Evolutionary conservation across 2,329 filamentous ascomycete species (phyloP).

Genomic region (Xylaria sp.): DNA sequence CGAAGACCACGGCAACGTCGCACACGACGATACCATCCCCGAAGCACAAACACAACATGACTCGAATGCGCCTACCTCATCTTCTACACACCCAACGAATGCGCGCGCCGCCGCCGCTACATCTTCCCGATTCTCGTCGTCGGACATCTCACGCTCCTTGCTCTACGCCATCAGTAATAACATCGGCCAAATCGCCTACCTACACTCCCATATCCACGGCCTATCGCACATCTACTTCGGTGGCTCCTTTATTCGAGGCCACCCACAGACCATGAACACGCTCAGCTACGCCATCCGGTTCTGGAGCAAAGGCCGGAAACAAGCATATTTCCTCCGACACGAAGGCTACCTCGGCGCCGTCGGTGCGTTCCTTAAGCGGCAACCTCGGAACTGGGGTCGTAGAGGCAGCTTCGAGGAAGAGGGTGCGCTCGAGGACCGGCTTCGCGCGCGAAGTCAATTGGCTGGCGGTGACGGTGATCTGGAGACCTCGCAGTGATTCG

Average conservation of each 20-base stretch:
- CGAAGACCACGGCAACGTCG: constrained; percentile 61
- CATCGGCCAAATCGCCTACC: constrained; percentile 93
- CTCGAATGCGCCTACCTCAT: constrained; percentile 1
- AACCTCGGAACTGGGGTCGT: constrained; percentile 86
- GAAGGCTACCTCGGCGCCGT: constrained; percentile 94
- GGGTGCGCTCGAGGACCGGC: constrained; percentile 28
- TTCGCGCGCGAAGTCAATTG: constrained; percentile 20
- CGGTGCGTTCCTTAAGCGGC: constrained; percentile 86
- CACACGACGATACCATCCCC: constrained; percentile 38
- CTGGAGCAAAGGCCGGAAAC: constrained; percentile 90
- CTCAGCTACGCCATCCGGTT: constrained; percentile 95
- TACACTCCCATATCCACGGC: constrained; percentile 93
- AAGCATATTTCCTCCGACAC: constrained; percentile 92
- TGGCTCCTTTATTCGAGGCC: constrained; percentile 91
- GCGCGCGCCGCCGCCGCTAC: constrained; percentile 18
- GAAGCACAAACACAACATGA: constrained; percentile 8
- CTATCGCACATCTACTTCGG: constrained; percentile 95
- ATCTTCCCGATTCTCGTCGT: constrained; percentile 58
- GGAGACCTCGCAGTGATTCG: not conserved
- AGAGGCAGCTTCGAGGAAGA: constrained; percentile 66
- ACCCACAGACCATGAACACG: constrained; percentile 96
- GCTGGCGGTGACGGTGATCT: constrained; percentile 1
- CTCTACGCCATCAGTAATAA: constrained; percentile 97
- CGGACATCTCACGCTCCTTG: constrained; percentile 85
- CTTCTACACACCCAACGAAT: constrained; percentile 14